Evolutionary conservation across 2,329 filamentous ascomycete genomes (phyloP).

Genomic region (Rosellinia necatrix): DNA sequence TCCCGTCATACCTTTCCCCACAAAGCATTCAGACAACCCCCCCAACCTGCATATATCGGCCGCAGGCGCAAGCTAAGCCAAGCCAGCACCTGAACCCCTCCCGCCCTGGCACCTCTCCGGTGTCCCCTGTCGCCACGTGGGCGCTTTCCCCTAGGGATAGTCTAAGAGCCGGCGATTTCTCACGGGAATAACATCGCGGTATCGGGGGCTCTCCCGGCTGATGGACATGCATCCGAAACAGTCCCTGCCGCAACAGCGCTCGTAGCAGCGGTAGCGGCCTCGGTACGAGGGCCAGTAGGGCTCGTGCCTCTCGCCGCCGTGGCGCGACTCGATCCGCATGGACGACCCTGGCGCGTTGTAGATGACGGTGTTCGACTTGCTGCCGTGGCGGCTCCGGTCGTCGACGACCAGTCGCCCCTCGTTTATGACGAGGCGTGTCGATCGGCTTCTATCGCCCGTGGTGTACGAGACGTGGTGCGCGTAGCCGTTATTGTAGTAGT

Average conservation of each 20-base stretch:
- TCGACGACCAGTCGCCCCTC: conserved; percentile 35
- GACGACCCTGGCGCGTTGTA: conserved; percentile 36
- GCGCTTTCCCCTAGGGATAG: conserved; percentile 19
- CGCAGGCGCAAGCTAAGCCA: not conserved
- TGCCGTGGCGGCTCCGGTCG: conserved; percentile 20
- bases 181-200: conserved; percentile 1
- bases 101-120: not conserved
- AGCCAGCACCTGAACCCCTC: no score
- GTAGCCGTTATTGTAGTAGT: conserved; percentile 16
- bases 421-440: conserved; percentile 37
- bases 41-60: not conserved
- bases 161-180: conserved; percentile 9
- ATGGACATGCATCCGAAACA: conserved; percentile 30
- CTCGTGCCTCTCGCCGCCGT: not conserved
- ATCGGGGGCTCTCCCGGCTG: conserved; percentile 10
- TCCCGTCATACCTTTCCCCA: no score
- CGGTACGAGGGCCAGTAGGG: conserved; percentile 10
- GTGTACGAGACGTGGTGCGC: conserved; percentile 27
- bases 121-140: conserved; percentile 22
- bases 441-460: conserved; percentile 23
- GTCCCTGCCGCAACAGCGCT: conserved; percentile 27
- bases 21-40: no score
- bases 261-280: conserved; percentile 24
- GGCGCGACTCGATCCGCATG: conserved; percentile 24
- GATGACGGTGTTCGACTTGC: conserved; percentile 33